Conservation (phyloP, 768 basidiomycete species). For the Leccinum subgranulosum region DNA sequence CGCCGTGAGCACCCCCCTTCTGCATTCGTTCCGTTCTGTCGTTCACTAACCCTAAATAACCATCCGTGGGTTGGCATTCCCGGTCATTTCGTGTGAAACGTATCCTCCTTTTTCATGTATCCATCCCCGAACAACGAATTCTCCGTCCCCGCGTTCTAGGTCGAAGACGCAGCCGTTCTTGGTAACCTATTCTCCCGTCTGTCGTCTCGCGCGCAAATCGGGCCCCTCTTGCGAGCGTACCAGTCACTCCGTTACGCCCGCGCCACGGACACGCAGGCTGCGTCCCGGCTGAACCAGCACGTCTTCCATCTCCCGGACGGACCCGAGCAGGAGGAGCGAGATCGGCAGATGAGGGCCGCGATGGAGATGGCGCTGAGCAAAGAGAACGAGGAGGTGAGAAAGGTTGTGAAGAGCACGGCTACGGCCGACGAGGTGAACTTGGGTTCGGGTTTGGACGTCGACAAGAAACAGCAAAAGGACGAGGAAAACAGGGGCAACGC, state of each 20-base stretch:
- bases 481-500: slow-evolving; percentile 32
- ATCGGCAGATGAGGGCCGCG: slow-evolving; percentile 46
- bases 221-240: slow-evolving; percentile 48
- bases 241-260: slow-evolving; percentile 49
- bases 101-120: neutral
- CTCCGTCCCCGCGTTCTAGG: slow-evolving; percentile 12
- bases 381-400: slow-evolving; percentile 10
- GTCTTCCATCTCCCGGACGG: slow-evolving; percentile 59
- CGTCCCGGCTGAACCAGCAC: slow-evolving; percentile 48
- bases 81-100: neutral
- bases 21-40: neutral
- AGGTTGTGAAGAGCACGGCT: slow-evolving; percentile 10
- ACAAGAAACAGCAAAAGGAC: neutral
- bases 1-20: slow-evolving; percentile 35
- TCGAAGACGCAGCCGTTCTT: slow-evolving; percentile 38
- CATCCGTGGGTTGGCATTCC: neutral
- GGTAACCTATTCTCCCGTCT: slow-evolving; percentile 51
- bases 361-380: slow-evolving; percentile 40
- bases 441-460: neutral
- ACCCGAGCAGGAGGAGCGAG: slow-evolving; percentile 47
- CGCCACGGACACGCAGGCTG: slow-evolving; percentile 45
- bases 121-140: neutral
- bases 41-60: neutral
- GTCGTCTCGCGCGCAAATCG: slow-evolving; percentile 40
- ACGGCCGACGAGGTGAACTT: neutral